Conservation (phyloP, 495 filamentous ascomycete species). For the Podospora anserina region DNA sequence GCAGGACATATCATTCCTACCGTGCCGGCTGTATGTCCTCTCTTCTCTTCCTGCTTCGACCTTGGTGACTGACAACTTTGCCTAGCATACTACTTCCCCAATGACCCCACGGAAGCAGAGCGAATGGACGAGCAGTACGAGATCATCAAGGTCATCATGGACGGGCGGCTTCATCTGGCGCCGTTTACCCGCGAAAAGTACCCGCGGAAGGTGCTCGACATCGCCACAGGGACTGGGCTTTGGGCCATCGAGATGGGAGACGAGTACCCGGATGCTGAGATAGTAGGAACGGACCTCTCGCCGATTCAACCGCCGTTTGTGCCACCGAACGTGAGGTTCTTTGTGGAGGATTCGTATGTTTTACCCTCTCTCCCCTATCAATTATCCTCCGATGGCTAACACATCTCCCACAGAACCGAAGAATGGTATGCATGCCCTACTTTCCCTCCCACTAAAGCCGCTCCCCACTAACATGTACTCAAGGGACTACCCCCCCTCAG, state of each 20-base stretch:
- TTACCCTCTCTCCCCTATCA: not conserved
- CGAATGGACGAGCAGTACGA: slow-evolving; percentile 60
- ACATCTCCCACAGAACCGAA: slow-evolving; percentile 21
- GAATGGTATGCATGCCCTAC: slow-evolving; percentile 8
- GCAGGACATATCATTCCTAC: slow-evolving; percentile 61
- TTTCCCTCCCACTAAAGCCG: slow-evolving; percentile 20
- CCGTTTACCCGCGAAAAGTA: slow-evolving; percentile 46
- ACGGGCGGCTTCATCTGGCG: slow-evolving; percentile 54
- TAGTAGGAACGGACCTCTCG: slow-evolving; percentile 42
- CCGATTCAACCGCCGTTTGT: slow-evolving; percentile 46
- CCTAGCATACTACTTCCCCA: slow-evolving; percentile 57
- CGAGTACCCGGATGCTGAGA: slow-evolving; percentile 39
- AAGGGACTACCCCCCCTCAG: slow-evolving; percentile 24
- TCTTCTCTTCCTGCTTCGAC: not conserved
- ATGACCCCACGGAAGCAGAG: slow-evolving; percentile 54
- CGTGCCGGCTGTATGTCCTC: slow-evolving; percentile 40
- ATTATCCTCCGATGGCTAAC: slow-evolving; percentile 24
- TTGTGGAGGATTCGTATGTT: slow-evolving; percentile 46
- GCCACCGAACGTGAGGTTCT: slow-evolving; percentile 45
- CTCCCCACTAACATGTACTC: slow-evolving; percentile 16
- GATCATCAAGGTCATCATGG: slow-evolving; percentile 54
- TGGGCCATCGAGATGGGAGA: slow-evolving; percentile 53
- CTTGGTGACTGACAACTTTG: slow-evolving; percentile 17
- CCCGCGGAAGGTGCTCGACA: slow-evolving; percentile 60
- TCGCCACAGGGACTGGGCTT: slow-evolving; percentile 63